Base-by-base conservation (phyloP, 345 rosid genomes). In the Eucalyptus melliodora region DNA sequence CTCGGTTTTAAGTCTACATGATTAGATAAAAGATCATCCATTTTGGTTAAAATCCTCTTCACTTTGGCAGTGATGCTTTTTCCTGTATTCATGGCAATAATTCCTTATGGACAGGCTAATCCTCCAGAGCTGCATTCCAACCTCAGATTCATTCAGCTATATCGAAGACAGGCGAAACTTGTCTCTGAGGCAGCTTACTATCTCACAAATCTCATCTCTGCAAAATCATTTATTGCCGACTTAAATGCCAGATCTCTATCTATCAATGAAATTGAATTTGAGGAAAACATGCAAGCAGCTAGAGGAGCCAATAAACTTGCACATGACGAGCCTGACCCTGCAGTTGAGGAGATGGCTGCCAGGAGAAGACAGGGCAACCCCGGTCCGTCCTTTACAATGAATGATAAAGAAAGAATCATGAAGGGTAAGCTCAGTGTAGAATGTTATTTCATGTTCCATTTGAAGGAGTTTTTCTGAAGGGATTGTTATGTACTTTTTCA, bases 91-190 rank as follows among this genome's bases (percentile, higher is more conserved):
- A 55, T 55, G 30, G 27, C 47, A 51, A 60, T 40, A 42, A 60
- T 59, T 51, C 90, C 60, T 88, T 8, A 89, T 90, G 80, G 86
- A 87, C 95, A 96, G 98, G 96, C 93, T 87, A 94, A 94, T 93
- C 94, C 95, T 90, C 93, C 92, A 40, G 94, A 93, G 90, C 89
- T 96, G 94, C 97, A 94, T 89, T 95, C 95, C 87, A 93, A 92
- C 89, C 94, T 95, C 89, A 95, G 88, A 91, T 95, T 92, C 94
- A 90, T 95, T 85, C 95, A 92, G 67, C 62, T 96, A 88, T 93
- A 92, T 86, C 56, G 96, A 81, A 93, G 93, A 91, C 95, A 93
- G 89, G 90, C 62, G 14, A 95, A 94, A 89, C 93, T 94, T 47
- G 89, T 93, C 59, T 94, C 96, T 14, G 95, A 93, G 91, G 94